phyloP scores from a whole-genome alignment of 768 basidiomycete genomes.

The Porphyrellus cyaneotinctus region DNA sequence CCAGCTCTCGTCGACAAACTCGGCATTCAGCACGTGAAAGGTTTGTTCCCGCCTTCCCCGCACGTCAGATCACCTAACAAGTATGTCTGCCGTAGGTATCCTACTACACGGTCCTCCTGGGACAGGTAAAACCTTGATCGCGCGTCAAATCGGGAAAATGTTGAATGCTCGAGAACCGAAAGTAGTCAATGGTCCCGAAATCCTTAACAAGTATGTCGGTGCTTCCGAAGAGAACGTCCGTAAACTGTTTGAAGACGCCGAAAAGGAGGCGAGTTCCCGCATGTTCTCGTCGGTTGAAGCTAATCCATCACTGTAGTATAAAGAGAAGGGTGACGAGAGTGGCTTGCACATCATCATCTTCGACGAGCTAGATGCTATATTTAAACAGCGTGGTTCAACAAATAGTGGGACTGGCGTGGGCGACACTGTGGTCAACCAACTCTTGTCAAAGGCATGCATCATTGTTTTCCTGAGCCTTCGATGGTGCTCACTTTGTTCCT shows the following conservation, averaged over 20 bases:
- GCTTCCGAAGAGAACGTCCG: constrained; percentile 97
- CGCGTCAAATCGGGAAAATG: constrained; percentile 99
- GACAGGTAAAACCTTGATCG: constrained; percentile 97
- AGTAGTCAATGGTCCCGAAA: constrained; percentile 96
- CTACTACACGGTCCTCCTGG: constrained; percentile 95
- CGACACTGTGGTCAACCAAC: constrained; percentile 98
- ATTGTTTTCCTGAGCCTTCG: neutral
- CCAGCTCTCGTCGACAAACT: constrained; percentile 95
- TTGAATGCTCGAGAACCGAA: constrained; percentile 97
- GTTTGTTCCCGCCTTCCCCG: constrained; percentile 38
- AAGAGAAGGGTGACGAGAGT: constrained; percentile 95
- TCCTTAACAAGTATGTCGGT: constrained; percentile 96
- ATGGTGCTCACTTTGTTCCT: constrained; percentile 9
- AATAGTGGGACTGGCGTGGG: constrained; percentile 93
- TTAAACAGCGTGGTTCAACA: constrained; percentile 95
- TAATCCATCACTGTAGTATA: constrained; percentile 57
- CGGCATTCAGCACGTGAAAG: constrained; percentile 97
- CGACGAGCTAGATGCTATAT: constrained; percentile 97
- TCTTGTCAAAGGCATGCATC: constrained; percentile 81
- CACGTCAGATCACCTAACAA: neutral
- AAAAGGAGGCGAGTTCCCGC: constrained; percentile 70
- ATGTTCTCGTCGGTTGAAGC: neutral
- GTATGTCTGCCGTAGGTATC: constrained; percentile 54
- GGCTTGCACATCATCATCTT: constrained; percentile 99
- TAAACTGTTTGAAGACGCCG: constrained; percentile 96